These are phyloP conservation scores for Didymosphaeria variabile DNA, from an alignment of 2,329 filamentous ascomycete genomes.

Conservation along the genomic window DNA sequence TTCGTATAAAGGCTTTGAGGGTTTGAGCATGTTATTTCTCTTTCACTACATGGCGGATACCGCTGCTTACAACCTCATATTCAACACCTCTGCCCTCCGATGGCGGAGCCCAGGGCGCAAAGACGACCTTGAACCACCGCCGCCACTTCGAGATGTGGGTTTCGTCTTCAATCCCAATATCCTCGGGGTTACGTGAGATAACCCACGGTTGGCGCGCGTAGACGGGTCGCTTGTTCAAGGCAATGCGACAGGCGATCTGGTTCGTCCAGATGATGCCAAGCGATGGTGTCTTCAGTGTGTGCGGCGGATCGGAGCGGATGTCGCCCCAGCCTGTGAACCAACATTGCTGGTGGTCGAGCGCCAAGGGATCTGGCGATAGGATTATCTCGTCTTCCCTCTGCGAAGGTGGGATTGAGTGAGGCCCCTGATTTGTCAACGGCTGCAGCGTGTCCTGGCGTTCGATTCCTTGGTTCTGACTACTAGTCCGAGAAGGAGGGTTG, in stretches of 20 bases:
- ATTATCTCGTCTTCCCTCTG: slow-evolving; percentile 36
- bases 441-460: slow-evolving; percentile 29
- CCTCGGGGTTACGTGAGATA: slow-evolving; percentile 46
- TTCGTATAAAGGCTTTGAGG: background rate
- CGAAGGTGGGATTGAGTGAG: slow-evolving; percentile 15
- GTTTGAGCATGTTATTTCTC: slow-evolving; percentile 11
- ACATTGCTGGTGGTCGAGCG: slow-evolving; percentile 87
- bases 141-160: slow-evolving; percentile 67
- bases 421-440: slow-evolving; percentile 15
- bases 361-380: slow-evolving; percentile 65
- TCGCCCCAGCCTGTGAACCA: slow-evolving; percentile 98
- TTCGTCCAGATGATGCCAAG: slow-evolving; percentile 91
- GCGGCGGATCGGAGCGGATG: slow-evolving; percentile 42
- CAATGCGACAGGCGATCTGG: slow-evolving; percentile 84
- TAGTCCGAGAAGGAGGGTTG: slow-evolving; percentile 39
- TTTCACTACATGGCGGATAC: slow-evolving; percentile 35
- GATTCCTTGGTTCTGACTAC: slow-evolving; percentile 34
- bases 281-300: slow-evolving; percentile 78
- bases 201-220: slow-evolving; percentile 48
- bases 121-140: slow-evolving; percentile 88
- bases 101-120: slow-evolving; percentile 76
- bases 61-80: slow-evolving; percentile 70
- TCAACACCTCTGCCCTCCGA: slow-evolving; percentile 66
- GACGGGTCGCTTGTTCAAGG: slow-evolving; percentile 75
- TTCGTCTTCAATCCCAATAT: slow-evolving; percentile 52